A percentile compares a stretch with the other conserved stretches of the same genome.
phyloP scores from a whole-genome alignment of 768 basidiomycete genomes.

The Dentipellis fragilis region DNA sequence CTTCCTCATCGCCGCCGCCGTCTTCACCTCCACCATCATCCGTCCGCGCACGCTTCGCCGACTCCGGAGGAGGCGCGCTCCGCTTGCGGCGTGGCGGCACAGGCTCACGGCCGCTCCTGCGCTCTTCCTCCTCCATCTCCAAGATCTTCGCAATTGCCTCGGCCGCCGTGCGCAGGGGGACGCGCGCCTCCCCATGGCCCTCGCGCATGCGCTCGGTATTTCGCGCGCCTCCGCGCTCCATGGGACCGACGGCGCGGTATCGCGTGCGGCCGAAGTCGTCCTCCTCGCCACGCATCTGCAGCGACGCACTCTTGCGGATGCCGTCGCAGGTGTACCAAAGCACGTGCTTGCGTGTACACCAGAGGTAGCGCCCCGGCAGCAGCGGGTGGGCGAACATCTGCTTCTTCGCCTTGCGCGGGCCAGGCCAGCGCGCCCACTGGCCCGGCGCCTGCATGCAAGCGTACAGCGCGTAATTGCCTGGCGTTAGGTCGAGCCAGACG shows the following conservation, averaged over 20 bases:
- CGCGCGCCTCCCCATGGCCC: background rate
- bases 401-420: conserved; percentile 15
- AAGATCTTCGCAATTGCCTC: conserved; percentile 15
- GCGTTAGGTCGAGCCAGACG: conserved; percentile 17
- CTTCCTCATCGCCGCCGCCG: too few species aligned
- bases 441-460: conserved; percentile 5
- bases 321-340: conserved; percentile 16
- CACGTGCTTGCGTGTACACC: conserved; percentile 15
- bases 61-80: conserved; percentile 1
- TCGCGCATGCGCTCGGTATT: conserved; percentile 2
- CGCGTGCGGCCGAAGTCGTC: conserved; percentile 15
- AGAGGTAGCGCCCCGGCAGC: conserved; percentile 14
- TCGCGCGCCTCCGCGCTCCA: conserved; percentile 14
- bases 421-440: conserved; percentile 14
- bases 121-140: conserved; percentile 13
- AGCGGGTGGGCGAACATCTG: conserved; percentile 16
- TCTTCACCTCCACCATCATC: background rate
- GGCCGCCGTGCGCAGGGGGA: conserved; percentile 14
- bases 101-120: conserved; percentile 12
- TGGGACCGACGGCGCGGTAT: conserved; percentile 13
- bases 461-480: conserved; percentile 11
- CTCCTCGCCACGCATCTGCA: conserved; percentile 15
- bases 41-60: background rate
- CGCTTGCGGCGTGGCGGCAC: conserved; percentile 13
- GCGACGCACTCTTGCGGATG: conserved; percentile 15